A percentile compares a stretch with the other conserved stretches of the same genome.
Evolutionary conservation across 148 eudicot genomes (phyloP).

Genomic region (Cornus kousa): DNA sequence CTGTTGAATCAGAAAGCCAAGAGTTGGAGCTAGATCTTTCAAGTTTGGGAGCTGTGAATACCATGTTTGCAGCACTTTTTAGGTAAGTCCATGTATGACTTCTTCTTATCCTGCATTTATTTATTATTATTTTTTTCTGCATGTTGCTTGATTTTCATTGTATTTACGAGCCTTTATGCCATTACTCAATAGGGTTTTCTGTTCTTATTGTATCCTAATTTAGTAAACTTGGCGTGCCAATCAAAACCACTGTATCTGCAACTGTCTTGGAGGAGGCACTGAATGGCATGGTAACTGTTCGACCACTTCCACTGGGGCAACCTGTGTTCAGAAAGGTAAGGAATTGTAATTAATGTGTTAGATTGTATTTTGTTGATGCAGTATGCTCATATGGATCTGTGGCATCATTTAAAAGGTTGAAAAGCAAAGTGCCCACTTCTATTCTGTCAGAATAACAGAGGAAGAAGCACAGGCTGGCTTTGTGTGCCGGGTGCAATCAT

Average conservation of each 20-base stretch:
- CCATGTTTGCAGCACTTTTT: conserved; percentile 95
- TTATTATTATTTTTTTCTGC: background rate
- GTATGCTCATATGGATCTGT: conserved; percentile 9
- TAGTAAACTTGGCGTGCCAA: conserved; percentile 97
- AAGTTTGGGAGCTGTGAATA: conserved; percentile 94
- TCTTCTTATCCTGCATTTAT: background rate
- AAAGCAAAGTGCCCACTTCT: conserved; percentile 92
- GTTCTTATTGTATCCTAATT: conserved; percentile 8
- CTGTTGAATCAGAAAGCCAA: conserved; percentile 88
- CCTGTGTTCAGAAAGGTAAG: conserved; percentile 73
- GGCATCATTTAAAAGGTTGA: conserved; percentile 62
- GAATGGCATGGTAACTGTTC: conserved; percentile 64
- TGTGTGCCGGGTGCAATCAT: conserved; percentile 83
- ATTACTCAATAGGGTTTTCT: conserved; percentile 7
- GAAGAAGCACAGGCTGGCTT: conserved; percentile 76
- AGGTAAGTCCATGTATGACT: conserved; percentile 38
- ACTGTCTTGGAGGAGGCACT: conserved; percentile 93
- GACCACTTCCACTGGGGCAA: conserved; percentile 78
- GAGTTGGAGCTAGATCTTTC: conserved; percentile 98
- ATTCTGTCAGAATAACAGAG: conserved; percentile 78
- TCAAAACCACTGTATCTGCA: conserved; percentile 97
- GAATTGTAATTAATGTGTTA: background rate
- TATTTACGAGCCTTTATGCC: background rate
- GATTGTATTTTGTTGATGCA: background rate
- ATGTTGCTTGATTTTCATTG: background rate